A percentile compares a stretch with the other conserved stretches of the same genome.
Conservation (phyloP, 345 rosid species). For the Salix brachista region DNA sequence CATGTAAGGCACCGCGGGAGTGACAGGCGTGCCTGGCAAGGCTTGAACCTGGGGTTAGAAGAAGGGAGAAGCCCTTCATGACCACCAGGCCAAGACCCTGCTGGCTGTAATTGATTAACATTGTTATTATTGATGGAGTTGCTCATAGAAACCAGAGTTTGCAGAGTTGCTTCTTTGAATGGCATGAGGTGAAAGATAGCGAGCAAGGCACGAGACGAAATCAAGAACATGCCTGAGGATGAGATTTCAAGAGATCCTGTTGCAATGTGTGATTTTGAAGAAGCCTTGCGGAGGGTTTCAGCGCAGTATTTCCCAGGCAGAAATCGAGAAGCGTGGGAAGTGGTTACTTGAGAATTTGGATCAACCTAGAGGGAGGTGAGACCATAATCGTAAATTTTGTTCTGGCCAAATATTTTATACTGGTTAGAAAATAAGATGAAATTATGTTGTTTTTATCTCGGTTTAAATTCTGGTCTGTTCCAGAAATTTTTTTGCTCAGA, state of each 20-base stretch:
- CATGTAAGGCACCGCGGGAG: too few relatives aligned
- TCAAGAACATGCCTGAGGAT: constrained; percentile 95
- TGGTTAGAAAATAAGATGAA: too few relatives aligned
- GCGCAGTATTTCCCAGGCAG: constrained; percentile 77
- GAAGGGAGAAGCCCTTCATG: too few relatives aligned
- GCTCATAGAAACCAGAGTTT: constrained; percentile 81
- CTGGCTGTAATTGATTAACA: not conserved
- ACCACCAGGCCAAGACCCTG: too few relatives aligned
- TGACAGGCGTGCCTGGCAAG: too few relatives aligned
- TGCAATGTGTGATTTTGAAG: constrained; percentile 98
- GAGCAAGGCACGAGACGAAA: constrained; percentile 93
- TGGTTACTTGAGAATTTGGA: constrained; percentile 84
- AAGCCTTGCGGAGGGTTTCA: constrained; percentile 86
- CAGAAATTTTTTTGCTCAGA: fast-evolving
- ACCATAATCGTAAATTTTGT: too few relatives aligned
- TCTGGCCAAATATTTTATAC: too few relatives aligned
- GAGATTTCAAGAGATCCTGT: constrained; percentile 96
- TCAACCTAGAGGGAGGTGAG: constrained; percentile 44
- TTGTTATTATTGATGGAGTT: constrained; percentile 60
- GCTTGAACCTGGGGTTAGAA: too few relatives aligned
- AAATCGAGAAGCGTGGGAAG: constrained; percentile 92
- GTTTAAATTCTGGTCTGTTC: fast-evolving
- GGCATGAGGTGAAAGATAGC: constrained; percentile 99
- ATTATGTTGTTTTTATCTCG: too few relatives aligned
- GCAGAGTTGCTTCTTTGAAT: constrained; percentile 92